Evolutionary conservation across 2,329 filamentous ascomycete species (phyloP), one percentile per base, ranked within the genome.

Genomic region (Venturia carpophila): DNA sequence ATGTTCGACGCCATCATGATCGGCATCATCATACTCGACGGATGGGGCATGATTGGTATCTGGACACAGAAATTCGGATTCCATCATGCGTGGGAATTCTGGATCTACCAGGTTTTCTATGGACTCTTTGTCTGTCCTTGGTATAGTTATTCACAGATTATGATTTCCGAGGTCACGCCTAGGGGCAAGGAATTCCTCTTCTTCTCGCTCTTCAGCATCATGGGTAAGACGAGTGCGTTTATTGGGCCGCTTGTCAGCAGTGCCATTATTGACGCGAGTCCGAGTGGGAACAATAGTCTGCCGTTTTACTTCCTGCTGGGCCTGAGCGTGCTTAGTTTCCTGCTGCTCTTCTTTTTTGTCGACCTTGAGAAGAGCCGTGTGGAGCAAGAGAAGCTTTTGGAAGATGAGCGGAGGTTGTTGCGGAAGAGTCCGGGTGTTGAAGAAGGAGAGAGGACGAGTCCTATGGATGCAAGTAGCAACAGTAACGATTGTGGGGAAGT

Each of bases 61-160:
- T 84, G 81, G 81, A 83, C 82, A 0, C 69, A 79, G 11, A 73
- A 71, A 1, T 82, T 84, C 64, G 81, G 81, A 7, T 84, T 82
- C 70, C 81, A 84, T 68, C 74, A 82, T 66, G 71, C 72, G 6
- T 83, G 80, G 80, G 82, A 84, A 70, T 76, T 83, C 58, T 83
- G 80, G 80, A 70, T 73, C 3, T 78, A 76, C 66, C 75, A 77
- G 64, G 76, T 73, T 10, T 87, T 85, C 68, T 89, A 88, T 69
- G 86, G 87, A 0, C 76, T 89, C 0, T 81, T 88, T 60, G 83
- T 88, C 7, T 87, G 86, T 68, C 86, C 86, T 0, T 89, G 86
- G 86, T 89, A 88, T 73, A 85, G 83, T 60, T 89, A 89, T 73
- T 84, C 82, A 0, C 86, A 89, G 71, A 88, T 86, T 69, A 86